A percentile compares a stretch with the other conserved stretches of the same genome.
These are phyloP conservation scores for Ceraceosorus guamensis DNA, from an alignment of 1,284 basidiomycete genomes.

Conservation along the genomic window DNA sequence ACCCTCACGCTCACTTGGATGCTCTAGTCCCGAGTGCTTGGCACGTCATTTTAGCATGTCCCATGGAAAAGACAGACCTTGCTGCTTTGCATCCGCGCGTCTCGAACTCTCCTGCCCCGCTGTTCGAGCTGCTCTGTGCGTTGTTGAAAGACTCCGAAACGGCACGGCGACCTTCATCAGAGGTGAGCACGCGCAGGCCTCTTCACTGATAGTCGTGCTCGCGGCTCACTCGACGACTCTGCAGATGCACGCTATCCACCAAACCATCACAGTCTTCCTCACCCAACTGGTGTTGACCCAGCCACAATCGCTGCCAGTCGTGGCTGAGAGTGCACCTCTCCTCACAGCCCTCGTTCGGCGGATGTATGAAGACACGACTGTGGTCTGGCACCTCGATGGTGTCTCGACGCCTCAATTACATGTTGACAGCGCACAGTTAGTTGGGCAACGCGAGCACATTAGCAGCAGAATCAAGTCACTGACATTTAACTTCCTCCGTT, in stretches of 20 bases:
- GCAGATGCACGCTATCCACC: neutral
- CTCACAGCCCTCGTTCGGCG: slow-evolving; percentile 2
- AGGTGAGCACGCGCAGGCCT: neutral
- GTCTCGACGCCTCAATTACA: neutral
- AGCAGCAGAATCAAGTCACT: neutral
- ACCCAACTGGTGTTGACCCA: slow-evolving; percentile 1
- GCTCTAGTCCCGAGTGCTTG: neutral
- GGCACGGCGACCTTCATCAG: neutral
- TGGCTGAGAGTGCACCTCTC: neutral
- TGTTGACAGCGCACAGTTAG: neutral
- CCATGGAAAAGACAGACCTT: neutral
- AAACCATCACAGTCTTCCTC: neutral
- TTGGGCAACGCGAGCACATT: neutral
- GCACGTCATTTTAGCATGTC: neutral
- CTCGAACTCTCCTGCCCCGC: slow-evolving; percentile 1
- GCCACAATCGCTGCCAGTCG: neutral
- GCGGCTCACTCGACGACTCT: too few species aligned
- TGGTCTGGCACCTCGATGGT: slow-evolving; percentile 1
- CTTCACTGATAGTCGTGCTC: too few species aligned
- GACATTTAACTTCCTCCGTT: slow-evolving; percentile 13
- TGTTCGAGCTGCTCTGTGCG: slow-evolving; percentile 2
- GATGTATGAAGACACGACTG: neutral
- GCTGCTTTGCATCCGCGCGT: neutral
- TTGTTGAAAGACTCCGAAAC: neutral
- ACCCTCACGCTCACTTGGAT: neutral